Percentiles rank a stretch among this genome's conserved stretches.
phyloP scores from a whole-genome alignment of 495 filamentous ascomycete genomes.

The Penicillium parvum region DNA sequence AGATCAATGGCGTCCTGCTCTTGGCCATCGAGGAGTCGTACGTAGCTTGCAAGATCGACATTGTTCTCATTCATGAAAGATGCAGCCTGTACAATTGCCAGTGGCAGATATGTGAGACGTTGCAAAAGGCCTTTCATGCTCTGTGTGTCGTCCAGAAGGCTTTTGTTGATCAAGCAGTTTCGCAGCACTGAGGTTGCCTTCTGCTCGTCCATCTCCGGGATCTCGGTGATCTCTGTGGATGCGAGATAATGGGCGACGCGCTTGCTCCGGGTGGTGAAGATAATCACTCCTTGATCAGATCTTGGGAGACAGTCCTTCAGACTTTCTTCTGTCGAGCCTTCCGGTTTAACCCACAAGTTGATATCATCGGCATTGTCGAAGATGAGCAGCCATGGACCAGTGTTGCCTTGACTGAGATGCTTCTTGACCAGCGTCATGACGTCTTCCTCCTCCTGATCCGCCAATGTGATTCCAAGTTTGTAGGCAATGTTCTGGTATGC shows the following conservation, averaged over 20 bases:
- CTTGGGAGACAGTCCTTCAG: conserved; percentile 23
- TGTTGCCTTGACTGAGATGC: conserved; percentile 21
- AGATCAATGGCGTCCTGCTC: conserved; percentile 38
- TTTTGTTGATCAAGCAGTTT: conserved; percentile 24
- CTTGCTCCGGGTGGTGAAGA: conserved; percentile 37
- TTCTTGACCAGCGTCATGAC: conserved; percentile 19
- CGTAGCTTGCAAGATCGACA: conserved; percentile 37
- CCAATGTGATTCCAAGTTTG: conserved; percentile 8
- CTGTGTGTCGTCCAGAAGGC: conserved; percentile 11
- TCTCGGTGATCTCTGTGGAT: conserved; percentile 12
- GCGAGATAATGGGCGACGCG: conserved; percentile 23
- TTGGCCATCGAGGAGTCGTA: conserved; percentile 37
- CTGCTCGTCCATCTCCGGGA: conserved; percentile 25
- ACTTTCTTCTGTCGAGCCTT: neutral
- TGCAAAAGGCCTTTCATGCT: conserved; percentile 18
- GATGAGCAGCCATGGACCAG: conserved; percentile 36
- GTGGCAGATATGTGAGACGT: conserved; percentile 30
- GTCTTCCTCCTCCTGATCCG: neutral
- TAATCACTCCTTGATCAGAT: conserved; percentile 25
- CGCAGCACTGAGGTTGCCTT: conserved; percentile 16
- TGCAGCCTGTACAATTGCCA: conserved; percentile 43
- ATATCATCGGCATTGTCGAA: conserved; percentile 41
- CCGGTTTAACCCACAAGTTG: conserved; percentile 20
- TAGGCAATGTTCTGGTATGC: conserved; percentile 39
- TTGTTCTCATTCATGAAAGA: conserved; percentile 42